These are phyloP conservation scores for Pythium brachiatum DNA, from an alignment of 352 stramenopile genomes.

Conservation along the genomic window DNA sequence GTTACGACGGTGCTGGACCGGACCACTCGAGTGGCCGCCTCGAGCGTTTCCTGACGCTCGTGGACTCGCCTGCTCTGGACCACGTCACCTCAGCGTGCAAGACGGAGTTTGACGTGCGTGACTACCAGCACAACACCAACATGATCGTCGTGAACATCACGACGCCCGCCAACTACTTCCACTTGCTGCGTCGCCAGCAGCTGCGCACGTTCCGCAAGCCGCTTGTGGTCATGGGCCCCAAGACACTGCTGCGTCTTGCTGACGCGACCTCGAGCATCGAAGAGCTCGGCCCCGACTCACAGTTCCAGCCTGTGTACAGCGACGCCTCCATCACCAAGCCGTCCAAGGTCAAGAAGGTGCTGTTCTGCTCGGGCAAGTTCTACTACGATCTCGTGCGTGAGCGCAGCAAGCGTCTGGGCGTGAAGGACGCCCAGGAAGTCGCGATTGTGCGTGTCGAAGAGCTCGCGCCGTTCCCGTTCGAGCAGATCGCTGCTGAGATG, in stretches of 20 bases:
- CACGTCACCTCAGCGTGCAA: conserved; percentile 34
- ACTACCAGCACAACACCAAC: conserved; percentile 76
- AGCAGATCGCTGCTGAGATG: conserved; percentile 56
- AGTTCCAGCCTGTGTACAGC: conserved; percentile 66
- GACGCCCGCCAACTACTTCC: conserved; percentile 96
- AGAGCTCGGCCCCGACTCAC: conserved; percentile 53
- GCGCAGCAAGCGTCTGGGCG: conserved; percentile 41
- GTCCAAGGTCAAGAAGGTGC: conserved; percentile 59
- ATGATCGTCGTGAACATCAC: conserved; percentile 83
- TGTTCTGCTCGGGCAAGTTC: conserved; percentile 84
- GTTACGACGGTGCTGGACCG: conserved; percentile 85
- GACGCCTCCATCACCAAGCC: conserved; percentile 48
- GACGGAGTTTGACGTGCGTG: conserved; percentile 40
- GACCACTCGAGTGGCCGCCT: conserved; percentile 83
- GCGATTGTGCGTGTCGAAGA: conserved; percentile 80
- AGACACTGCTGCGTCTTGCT: conserved; percentile 67
- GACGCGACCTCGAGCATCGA: conserved; percentile 66
- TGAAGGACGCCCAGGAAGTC: conserved; percentile 37
- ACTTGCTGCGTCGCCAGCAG: conserved; percentile 92
- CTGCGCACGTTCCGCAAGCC: conserved; percentile 73
- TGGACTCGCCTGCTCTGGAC: conserved; percentile 62
- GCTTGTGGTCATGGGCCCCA: conserved; percentile 72
- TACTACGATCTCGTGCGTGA: conserved; percentile 84
- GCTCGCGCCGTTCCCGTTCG: conserved; percentile 82
- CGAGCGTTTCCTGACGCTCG: conserved; percentile 88